These are phyloP conservation scores for Eimeria acervulina DNA, from an alignment of 169 alveolate genomes.

Conservation along the genomic window DNA sequence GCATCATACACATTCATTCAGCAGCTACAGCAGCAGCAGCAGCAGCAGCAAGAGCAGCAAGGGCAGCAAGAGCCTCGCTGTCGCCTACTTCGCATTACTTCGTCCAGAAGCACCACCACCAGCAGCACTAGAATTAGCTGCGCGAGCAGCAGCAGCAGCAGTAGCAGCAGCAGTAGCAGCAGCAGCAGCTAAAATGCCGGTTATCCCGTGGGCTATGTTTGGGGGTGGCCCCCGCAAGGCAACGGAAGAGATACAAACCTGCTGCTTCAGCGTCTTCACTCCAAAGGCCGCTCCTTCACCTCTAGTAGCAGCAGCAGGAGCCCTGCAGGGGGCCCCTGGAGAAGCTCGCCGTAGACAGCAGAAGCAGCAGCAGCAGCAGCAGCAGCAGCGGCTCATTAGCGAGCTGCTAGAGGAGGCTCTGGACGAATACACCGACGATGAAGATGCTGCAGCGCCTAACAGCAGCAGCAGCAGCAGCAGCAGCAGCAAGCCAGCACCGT, in stretches of 20 bases:
- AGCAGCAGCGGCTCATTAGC: constrained; percentile 50
- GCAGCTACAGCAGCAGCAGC: constrained; percentile 13
- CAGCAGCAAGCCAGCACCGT: constrained; percentile 17
- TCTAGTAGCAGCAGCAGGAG: neutral
- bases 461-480: constrained; percentile 58
- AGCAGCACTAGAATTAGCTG: neutral
- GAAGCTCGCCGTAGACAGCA: constrained; percentile 51
- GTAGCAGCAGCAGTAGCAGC: constrained; percentile 23
- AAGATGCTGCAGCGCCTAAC: neutral
- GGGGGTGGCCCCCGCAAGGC: constrained; percentile 37
- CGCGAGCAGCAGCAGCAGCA: constrained; percentile 18
- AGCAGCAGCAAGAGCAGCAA: neutral
- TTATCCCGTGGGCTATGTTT: constrained; percentile 5
- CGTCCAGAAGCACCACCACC: constrained; percentile 29
- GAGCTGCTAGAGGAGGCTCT: constrained; percentile 58
- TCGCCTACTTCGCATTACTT: no score
- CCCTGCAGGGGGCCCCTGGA: neutral
- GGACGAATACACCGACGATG: constrained; percentile 46
- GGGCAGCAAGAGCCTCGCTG: neutral
- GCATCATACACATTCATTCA: neutral
- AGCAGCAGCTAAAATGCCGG: constrained; percentile 59
- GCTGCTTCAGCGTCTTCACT: constrained; percentile 13
- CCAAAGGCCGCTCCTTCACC: constrained; percentile 21
- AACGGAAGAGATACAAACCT: constrained; percentile 5
- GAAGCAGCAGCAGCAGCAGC: constrained; percentile 60